Evolutionary conservation across 495 filamentous ascomycete species (phyloP).

Genomic region (Neurospora africana): DNA sequence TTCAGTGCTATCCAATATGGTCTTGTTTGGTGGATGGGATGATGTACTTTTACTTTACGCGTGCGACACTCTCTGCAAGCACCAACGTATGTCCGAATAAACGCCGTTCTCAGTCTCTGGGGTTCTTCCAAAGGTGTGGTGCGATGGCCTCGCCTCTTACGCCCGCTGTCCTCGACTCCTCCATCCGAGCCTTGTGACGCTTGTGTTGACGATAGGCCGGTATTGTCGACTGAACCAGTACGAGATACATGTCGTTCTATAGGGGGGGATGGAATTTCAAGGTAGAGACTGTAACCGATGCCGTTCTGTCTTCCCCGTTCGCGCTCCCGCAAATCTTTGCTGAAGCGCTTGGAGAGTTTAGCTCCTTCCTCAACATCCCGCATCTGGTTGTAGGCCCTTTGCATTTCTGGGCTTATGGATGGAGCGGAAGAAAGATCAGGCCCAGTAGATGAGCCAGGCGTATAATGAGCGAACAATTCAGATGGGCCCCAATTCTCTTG

Average conservation of each 20-base stretch:
- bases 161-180: neutral
- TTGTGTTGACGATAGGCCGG: neutral
- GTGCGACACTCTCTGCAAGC: conserved; percentile 16
- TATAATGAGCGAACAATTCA: no score
- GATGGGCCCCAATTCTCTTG: no score
- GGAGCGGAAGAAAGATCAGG: no score
- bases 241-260: neutral
- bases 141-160: conserved; percentile 8
- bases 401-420: conserved; percentile 23
- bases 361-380: conserved; percentile 14
- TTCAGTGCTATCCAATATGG: neutral
- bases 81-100: conserved; percentile 16
- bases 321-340: neutral
- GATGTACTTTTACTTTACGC: conserved; percentile 16
- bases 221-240: neutral
- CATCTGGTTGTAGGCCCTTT: conserved; percentile 26
- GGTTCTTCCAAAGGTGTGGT: conserved; percentile 6
- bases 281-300: neutral
- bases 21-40: neutral
- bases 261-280: neutral
- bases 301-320: neutral
- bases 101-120: conserved; percentile 10
- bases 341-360: neutral
- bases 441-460: no score
- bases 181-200: neutral